These are phyloP conservation scores for Pythium guiyangense DNA, from an alignment of 352 stramenopile species.

Conservation along the genomic window DNA sequence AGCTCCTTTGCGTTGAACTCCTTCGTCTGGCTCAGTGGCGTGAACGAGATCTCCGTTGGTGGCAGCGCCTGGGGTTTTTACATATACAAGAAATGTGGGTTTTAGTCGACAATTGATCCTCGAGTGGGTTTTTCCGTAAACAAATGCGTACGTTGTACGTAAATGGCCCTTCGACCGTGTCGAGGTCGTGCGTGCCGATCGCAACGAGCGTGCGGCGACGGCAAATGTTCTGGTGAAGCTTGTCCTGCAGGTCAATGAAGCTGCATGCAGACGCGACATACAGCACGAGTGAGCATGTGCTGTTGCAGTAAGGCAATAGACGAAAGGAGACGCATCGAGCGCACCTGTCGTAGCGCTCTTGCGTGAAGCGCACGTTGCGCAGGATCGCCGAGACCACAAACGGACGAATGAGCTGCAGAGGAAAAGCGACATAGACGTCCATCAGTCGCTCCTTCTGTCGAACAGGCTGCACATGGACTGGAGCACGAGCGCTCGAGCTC, in stretches of 20 bases:
- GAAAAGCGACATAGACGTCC: not conserved
- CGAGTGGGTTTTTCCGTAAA: not conserved
- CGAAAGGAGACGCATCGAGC: not conserved
- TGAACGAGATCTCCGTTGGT: slow-evolving; percentile 95
- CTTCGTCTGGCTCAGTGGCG: slow-evolving; percentile 90
- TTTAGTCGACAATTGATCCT: not conserved
- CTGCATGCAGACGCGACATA: too few relatives aligned
- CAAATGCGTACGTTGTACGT: slow-evolving; percentile 71
- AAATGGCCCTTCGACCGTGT: slow-evolving; percentile 95
- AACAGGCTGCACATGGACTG: too few relatives aligned
- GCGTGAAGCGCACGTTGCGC: slow-evolving; percentile 94
- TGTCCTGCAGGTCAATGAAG: slow-evolving; percentile 99
- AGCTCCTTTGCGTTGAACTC: slow-evolving; percentile 94
- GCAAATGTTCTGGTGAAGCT: slow-evolving; percentile 99
- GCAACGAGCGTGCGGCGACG: slow-evolving; percentile 98
- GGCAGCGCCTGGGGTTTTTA: slow-evolving; percentile 77
- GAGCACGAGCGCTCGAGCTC: too few relatives aligned
- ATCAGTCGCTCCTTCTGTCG: too few relatives aligned
- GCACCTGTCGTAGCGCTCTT: slow-evolving; percentile 92
- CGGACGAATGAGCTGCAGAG: slow-evolving; percentile 85
- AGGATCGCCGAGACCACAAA: slow-evolving; percentile 98
- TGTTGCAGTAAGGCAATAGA: not conserved
- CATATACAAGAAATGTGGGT: not conserved
- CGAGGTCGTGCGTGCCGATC: slow-evolving; percentile 99
- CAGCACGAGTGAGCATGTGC: too few relatives aligned